phyloP scores from a whole-genome alignment of 2,329 filamentous ascomycete species.

The Coniochaeta sp. region DNA sequence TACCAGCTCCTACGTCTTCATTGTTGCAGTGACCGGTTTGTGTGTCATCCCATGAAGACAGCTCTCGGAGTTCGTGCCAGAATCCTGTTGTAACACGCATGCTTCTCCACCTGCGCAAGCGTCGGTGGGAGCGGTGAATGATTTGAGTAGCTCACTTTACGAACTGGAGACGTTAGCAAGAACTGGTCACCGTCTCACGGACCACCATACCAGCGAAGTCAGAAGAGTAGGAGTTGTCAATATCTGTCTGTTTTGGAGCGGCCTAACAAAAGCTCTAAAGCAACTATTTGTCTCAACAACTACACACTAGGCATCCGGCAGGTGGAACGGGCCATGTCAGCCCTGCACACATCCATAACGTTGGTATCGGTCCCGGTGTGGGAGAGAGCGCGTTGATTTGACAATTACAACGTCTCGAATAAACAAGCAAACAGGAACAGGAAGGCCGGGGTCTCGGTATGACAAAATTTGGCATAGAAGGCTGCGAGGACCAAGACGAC shows the following conservation, averaged over 20 bases:
- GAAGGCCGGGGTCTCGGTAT: conserved; percentile 12
- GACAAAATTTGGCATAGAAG: conserved; percentile 7
- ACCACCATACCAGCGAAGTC: not conserved
- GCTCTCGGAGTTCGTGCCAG: not conserved
- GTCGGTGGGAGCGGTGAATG: not conserved
- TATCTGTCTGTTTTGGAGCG: not conserved
- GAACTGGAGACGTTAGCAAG: no score
- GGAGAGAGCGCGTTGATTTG: not conserved
- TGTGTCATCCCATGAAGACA: conserved; percentile 1
- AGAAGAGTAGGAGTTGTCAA: not conserved
- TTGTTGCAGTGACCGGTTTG: not conserved
- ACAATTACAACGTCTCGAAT: conserved; percentile 4
- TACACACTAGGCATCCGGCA: not conserved
- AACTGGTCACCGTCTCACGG: not conserved
- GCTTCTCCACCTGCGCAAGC: not conserved
- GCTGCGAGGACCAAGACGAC: not conserved
- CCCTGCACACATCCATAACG: not conserved
- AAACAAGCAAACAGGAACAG: conserved; percentile 18
- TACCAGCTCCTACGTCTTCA: not conserved
- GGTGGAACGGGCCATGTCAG: not conserved
- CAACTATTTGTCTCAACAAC: no score
- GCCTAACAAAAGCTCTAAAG: not conserved
- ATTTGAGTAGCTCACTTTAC: no score
- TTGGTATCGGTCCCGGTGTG: not conserved
- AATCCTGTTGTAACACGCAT: not conserved